Evolutionary conservation across 192 early-diverging fungal genomes (phyloP).

Genomic region (Coemansia sp.): DNA sequence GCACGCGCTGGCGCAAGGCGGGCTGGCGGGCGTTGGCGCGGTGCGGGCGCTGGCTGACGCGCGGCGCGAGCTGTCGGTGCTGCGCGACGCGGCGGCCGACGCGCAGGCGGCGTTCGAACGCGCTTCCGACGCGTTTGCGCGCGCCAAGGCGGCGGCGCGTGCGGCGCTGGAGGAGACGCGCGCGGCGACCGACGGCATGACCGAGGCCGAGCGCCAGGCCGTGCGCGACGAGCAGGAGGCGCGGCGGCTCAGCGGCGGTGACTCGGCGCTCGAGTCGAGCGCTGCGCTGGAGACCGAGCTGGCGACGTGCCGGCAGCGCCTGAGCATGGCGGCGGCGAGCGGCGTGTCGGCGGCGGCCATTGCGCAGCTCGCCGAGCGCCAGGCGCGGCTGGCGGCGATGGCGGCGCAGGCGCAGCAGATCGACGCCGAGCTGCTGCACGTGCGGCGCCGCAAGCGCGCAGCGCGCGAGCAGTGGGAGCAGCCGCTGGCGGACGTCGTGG

Average conservation of each 20-base stretch:
- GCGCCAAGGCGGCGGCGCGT: constrained; percentile 54
- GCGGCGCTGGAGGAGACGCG: constrained; percentile 59
- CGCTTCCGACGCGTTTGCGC: constrained; percentile 49
- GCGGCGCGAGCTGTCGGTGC: constrained; percentile 20
- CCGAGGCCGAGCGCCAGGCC: constrained; percentile 55
- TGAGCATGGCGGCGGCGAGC: constrained; percentile 38
- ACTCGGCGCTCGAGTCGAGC: constrained; percentile 47
- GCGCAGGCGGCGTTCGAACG: constrained; percentile 48
- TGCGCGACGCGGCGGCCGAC: constrained; percentile 37
- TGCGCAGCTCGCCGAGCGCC: constrained; percentile 68
- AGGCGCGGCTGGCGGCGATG: constrained; percentile 60
- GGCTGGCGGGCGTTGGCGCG: constrained; percentile 17
- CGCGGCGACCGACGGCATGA: constrained; percentile 54
- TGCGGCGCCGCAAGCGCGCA: constrained; percentile 36
- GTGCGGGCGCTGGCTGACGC: constrained; percentile 11
- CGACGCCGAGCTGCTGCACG: constrained; percentile 36
- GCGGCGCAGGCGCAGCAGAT: constrained; percentile 44
- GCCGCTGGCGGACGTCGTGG: constrained; percentile 64
- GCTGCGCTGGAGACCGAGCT: constrained; percentile 68
- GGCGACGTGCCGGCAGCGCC: constrained; percentile 36
- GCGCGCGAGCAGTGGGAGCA: constrained; percentile 67
- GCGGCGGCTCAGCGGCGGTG: constrained; percentile 2
- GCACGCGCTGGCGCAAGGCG: constrained; percentile 9
- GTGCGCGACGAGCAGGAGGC: constrained; percentile 56
- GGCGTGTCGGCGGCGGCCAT: constrained; percentile 59